A percentile compares a stretch with the other conserved stretches of the same genome.
Conservation (phyloP, 1,284 basidiomycete genomes). For the Melampsora americana region DNA sequence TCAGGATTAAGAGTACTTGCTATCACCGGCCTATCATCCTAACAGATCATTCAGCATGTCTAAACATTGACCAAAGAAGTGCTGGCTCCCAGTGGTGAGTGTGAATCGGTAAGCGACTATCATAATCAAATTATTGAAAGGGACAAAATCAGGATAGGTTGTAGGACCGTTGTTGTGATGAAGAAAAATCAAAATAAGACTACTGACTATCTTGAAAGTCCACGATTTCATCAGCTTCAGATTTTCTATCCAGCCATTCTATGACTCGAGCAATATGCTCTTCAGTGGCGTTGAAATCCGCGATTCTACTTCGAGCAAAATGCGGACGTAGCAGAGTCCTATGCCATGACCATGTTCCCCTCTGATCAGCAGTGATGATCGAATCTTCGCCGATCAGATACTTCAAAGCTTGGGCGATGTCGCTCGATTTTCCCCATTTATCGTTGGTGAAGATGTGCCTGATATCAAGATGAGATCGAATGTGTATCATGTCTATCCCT, state of each 20-base stretch:
- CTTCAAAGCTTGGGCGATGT: constrained; percentile 19
- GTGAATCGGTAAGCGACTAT: constrained; percentile 68
- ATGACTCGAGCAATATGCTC: constrained; percentile 60
- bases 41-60: constrained; percentile 32
- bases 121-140: neutral
- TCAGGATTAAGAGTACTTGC: neutral
- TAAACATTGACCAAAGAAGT: constrained; percentile 52
- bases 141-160: neutral
- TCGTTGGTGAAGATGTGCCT: constrained; percentile 26
- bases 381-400: constrained; percentile 8
- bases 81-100: constrained; percentile 68
- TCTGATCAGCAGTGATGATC: constrained; percentile 9
- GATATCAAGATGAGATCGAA: constrained; percentile 19
- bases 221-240: constrained; percentile 9
- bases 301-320: constrained; percentile 67
- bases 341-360: constrained; percentile 57
- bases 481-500: constrained; percentile 20
- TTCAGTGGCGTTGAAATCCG: constrained; percentile 68
- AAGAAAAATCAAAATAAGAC: too few species aligned
- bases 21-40: constrained; percentile 5
- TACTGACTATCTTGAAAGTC: constrained; percentile 51
- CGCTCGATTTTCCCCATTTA: constrained; percentile 31
- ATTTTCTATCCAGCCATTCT: constrained; percentile 55
- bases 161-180: neutral
- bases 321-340: constrained; percentile 67